Evolutionary conservation across 805 yeast genomes (phyloP).

Genomic region (Diddensiella caesifluorescens): DNA sequence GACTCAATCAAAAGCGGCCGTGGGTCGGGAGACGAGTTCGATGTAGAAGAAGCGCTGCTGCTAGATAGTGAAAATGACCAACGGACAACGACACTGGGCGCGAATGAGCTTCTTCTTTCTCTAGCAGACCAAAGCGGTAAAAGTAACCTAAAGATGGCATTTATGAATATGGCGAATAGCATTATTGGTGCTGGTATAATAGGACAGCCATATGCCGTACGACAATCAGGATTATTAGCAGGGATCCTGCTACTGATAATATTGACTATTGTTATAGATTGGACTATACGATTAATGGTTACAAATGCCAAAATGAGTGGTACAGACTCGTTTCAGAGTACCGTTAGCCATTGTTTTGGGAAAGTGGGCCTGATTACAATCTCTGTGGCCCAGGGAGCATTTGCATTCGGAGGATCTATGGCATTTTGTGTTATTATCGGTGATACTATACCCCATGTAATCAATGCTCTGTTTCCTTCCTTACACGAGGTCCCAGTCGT

Average conservation of each 20-base stretch:
- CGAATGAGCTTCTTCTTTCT: conserved; percentile 19
- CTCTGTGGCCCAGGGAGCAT: conserved; percentile 71
- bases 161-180: conserved; percentile 95
- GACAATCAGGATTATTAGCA: conserved; percentile 71
- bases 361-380: conserved; percentile 60
- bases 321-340: conserved; percentile 74
- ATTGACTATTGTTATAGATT: conserved; percentile 71
- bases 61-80: conserved; percentile 1
- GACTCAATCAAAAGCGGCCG: neutral
- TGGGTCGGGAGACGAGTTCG: conserved; percentile 8
- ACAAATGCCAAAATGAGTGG: conserved; percentile 76
- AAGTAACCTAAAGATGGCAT: conserved; percentile 75
- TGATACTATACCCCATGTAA: conserved; percentile 88
- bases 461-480: conserved; percentile 56
- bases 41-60: conserved; percentile 11
- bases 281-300: conserved; percentile 76
- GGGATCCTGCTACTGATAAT: conserved; percentile 58
- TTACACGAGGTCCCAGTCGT: conserved; percentile 35
- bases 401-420: conserved; percentile 91
- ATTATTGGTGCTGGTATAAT: conserved; percentile 94
- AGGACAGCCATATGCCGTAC: conserved; percentile 86
- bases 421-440: conserved; percentile 95
- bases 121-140: conserved; percentile 30
- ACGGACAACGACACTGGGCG: conserved; percentile 19
- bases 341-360: conserved; percentile 78